Conservation (phyloP, 306 rosid genomes). For the Casuarina cunninghamiana region DNA sequence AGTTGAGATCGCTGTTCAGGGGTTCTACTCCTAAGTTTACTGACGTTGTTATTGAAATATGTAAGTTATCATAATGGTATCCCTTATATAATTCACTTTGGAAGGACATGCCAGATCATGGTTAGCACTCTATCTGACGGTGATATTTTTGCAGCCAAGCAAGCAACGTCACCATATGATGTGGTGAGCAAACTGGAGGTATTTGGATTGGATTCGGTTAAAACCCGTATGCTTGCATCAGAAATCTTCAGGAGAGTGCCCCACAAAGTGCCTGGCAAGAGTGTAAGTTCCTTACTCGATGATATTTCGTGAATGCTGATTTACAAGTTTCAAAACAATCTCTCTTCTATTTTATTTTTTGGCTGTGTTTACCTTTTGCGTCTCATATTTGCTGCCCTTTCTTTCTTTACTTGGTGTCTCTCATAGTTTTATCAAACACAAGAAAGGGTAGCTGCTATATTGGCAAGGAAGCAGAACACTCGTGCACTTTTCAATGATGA, state of each 20-base stretch:
- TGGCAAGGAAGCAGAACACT: conserved; percentile 72
- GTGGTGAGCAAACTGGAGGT: conserved; percentile 59
- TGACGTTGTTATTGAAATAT: conserved; percentile 71
- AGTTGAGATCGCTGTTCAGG: conserved; percentile 65
- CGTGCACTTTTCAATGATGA: conserved; percentile 73
- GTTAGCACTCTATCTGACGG: not conserved
- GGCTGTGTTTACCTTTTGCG: not conserved
- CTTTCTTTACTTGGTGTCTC: conserved; percentile 21
- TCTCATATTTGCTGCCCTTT: conserved; percentile 8
- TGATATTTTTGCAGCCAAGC: conserved; percentile 59
- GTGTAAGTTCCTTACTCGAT: conserved; percentile 42
- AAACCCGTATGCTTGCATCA: conserved; percentile 62
- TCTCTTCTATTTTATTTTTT: not conserved
- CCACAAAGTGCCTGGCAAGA: conserved; percentile 54
- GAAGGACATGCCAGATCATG: not conserved
- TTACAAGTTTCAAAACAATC: conserved; percentile 1
- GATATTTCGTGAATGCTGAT: conserved; percentile 8
- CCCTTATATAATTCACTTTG: not conserved
- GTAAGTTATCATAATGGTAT: conserved; percentile 40
- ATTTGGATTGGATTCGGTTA: conserved; percentile 45
- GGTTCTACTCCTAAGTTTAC: conserved; percentile 71
- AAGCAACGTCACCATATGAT: conserved; percentile 73
- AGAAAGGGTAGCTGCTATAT: conserved; percentile 82
- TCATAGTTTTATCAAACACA: conserved; percentile 75
- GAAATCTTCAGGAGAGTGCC: conserved; percentile 71